Evolutionary conservation across 805 yeast genomes (phyloP), one percentile per base, ranked within the genome.

Genomic region (Dipodascus albidus): DNA sequence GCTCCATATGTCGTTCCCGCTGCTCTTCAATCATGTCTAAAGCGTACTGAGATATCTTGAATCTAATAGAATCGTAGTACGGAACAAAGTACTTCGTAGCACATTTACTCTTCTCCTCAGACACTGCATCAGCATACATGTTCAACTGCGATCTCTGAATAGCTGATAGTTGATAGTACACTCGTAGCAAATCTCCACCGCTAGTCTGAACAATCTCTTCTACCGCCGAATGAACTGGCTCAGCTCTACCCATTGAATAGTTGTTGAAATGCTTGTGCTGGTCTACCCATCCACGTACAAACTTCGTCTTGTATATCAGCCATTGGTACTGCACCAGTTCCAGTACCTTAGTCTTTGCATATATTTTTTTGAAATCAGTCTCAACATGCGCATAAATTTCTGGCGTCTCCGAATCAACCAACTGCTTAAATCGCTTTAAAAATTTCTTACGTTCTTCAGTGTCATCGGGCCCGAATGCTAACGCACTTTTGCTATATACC

Each of bases 231-330:
- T 38, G 44, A n/a, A 38, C 44, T 6, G 44, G 44, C 15, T 38
- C 44, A 4, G 44, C 44, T 19, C 20, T 38, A 14, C 44, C 44
- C 44, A 38, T 38, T 19, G 44, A 38, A 19, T 38, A 38, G 44
- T 38, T 38, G 44, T 38, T 38, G 44, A 38, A 38, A 14, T 38
- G 44, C 44, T 38, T 38, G 20, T 38, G 44, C 44, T 38, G 44
- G 44, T 38, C 44, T 11, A 38, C 44, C 44, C 44, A 38, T 4
- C 44, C 44, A 6, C 44, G 17, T 6, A 38, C 44, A 38, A 38
- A 38, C 44, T 38, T 38, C 20, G 44, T 38, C 20, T 38, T 38
- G 20, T 38, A 38, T 4, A 38, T 38, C 20, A 38, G 44, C 44
- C 44, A 38, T 17, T 38, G 44, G 20, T 38, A 38, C 20, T 38